phyloP scores from a whole-genome alignment of 169 alveolate species.

The Plasmodium malariae region DNA sequence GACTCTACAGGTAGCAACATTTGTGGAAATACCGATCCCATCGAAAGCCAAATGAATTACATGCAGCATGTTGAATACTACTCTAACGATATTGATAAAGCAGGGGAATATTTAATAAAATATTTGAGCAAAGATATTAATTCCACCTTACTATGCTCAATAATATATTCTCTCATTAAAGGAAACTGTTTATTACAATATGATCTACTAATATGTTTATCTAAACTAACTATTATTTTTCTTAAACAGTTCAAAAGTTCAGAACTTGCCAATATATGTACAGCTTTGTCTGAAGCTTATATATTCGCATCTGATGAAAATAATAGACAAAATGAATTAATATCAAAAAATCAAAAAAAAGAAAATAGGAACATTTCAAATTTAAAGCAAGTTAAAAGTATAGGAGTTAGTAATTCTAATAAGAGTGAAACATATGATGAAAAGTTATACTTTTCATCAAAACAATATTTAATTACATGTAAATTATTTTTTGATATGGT shows the following conservation, averaged over 20 bases:
- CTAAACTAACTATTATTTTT: conserved; percentile 61
- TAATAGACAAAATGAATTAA: conserved; percentile 32
- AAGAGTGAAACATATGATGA: conserved; percentile 21
- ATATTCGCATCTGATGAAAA: conserved; percentile 68
- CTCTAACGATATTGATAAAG: conserved; percentile 8
- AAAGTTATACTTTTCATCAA: conserved; percentile 28
- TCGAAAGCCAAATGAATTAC: not conserved
- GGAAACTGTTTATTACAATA: conserved; percentile 64
- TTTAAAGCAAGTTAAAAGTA: not conserved
- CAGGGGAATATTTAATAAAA: conserved; percentile 14
- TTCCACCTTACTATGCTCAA: conserved; percentile 56
- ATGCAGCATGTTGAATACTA: too few species aligned
- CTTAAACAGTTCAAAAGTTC: conserved; percentile 39
- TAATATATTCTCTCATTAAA: conserved; percentile 69
- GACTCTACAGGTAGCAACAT: not conserved
- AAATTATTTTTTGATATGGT: conserved; percentile 44
- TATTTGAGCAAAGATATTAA: conserved; percentile 36
- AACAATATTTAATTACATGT: conserved; percentile 27
- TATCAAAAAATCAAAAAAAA: not conserved
- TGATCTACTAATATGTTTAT: conserved; percentile 47
- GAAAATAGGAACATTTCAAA: not conserved
- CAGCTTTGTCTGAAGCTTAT: conserved; percentile 63
- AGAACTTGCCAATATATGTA: conserved; percentile 56
- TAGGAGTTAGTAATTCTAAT: not conserved
- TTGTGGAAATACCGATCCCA: not conserved